Base-by-base conservation (phyloP, 805 yeast genomes). In the Zygosaccharomyces siamensis region DNA sequence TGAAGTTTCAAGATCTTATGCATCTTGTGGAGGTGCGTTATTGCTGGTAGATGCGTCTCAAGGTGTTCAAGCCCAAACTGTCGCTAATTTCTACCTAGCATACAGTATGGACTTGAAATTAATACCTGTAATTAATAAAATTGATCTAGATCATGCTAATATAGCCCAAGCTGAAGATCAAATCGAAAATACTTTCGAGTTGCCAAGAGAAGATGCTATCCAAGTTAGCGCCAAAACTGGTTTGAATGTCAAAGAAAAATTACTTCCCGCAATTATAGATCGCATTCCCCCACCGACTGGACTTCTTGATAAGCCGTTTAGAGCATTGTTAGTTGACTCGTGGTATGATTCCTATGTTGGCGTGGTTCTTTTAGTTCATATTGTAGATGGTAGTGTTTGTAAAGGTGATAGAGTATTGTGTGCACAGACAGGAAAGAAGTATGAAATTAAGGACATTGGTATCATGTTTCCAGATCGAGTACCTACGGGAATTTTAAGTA, bases 21-120 rank as follows among this genome's bases (percentile, higher is more conserved):
- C 97, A 2, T 86, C 97, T 0, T 93, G 97, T 72, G 95, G 90
- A 32, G 98, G 98, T 11, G 97, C 97, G 0, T 69, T 92, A 36
- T 67, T 92, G 36, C 68, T 92, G 20, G 95, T 92, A 1, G 99
- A 93, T 72, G 98, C 98, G 1, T 77, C 92, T 2, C 97, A 93
- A 62, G 98, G 98, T 45, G 89, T 92, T 3, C 97, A 89, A 66
- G 98, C 98, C 0, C 99, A 92, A 66, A 93, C 99, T 0, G 97
- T 92, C n/a, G 97, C 99, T 21, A 92, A 93, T 66, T 92, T 87
- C 68, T 88, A 84, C 61, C 73, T 92, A 48, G 99, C 98, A 0
- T 85, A 86, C 62, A 84, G 92, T 48, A 77, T 89, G 81, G 86
- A 84, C 7, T 75, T 93, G 53, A 81, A 82, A 56, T 71, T 92